Percentiles rank a stretch among this genome's conserved stretches.
phyloP scores from a whole-genome alignment of 305 asterid species.

The Fraxinus angustifolia region DNA sequence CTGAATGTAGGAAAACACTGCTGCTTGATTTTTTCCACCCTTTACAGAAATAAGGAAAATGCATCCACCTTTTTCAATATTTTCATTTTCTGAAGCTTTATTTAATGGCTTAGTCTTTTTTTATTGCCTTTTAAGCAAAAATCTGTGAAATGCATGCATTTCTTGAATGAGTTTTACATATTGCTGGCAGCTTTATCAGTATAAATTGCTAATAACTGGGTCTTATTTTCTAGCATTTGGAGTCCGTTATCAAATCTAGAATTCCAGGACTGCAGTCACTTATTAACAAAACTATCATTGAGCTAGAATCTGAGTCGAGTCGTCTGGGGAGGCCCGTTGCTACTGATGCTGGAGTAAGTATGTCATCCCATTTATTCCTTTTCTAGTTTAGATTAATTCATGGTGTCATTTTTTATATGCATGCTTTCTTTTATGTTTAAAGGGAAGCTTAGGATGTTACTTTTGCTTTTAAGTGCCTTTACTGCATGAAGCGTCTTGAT shows the following conservation, averaged over 20 bases:
- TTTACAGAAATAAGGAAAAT: background rate
- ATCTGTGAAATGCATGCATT: slow-evolving; percentile 4
- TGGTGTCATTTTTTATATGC: background rate
- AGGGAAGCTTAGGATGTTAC: background rate
- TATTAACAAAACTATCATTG: slow-evolving; percentile 84
- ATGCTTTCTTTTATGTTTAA: background rate
- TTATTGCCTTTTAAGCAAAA: background rate
- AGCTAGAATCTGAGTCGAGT: slow-evolving; percentile 79
- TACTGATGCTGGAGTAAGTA: slow-evolving; percentile 91
- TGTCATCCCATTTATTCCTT: slow-evolving; percentile 11
- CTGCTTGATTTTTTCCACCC: background rate
- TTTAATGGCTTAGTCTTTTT: background rate
- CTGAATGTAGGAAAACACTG: background rate
- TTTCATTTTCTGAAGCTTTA: no score
- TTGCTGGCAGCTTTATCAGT: background rate
- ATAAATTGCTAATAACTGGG: background rate
- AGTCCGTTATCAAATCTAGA: slow-evolving; percentile 91
- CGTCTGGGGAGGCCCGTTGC: slow-evolving; percentile 97
- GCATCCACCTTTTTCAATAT: background rate
- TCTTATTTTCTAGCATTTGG: slow-evolving; percentile 67
- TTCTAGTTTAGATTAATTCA: background rate
- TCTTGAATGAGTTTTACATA: background rate
- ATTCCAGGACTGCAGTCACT: slow-evolving; percentile 98
- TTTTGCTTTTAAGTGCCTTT: slow-evolving; percentile 3
- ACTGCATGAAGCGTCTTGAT: slow-evolving; percentile 9